A percentile compares a stretch with the other conserved stretches of the same genome.
Conservation (phyloP, 1,284 basidiomycete genomes). For the Gastroboletus turbinatus region DNA sequence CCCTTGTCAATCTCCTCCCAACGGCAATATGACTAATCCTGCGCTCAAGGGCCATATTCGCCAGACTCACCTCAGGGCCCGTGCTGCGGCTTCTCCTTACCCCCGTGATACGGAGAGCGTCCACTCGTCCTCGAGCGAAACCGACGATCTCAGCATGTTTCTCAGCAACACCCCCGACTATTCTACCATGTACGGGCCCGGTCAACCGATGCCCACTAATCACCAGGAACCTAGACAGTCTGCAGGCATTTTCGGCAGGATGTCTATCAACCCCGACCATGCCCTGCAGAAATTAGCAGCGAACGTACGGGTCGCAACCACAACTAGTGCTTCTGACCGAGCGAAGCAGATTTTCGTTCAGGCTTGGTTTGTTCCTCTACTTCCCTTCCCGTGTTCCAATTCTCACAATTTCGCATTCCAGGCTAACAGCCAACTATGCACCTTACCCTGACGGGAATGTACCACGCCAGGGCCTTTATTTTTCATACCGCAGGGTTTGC, state of each 20-base stretch:
- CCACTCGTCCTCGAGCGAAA: constrained; percentile 81
- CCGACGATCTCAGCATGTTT: constrained; percentile 79
- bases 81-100: constrained; percentile 76
- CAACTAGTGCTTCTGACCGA: constrained; percentile 83
- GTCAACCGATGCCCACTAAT: constrained; percentile 50
- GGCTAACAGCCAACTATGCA: constrained; percentile 84
- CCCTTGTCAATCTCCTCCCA: constrained; percentile 65
- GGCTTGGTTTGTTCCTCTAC: constrained; percentile 61
- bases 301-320: constrained; percentile 83
- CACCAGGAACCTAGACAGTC: constrained; percentile 63
- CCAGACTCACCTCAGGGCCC: constrained; percentile 71
- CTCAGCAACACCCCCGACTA: constrained; percentile 60
- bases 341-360: constrained; percentile 90
- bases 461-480: constrained; percentile 84
- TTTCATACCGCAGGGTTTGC: constrained; percentile 88
- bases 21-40: constrained; percentile 66
- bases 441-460: constrained; percentile 91
- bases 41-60: constrained; percentile 71
- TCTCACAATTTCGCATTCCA: constrained; percentile 35
- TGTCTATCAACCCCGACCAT: constrained; percentile 72
- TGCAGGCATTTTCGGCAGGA: constrained; percentile 66
- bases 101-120: constrained; percentile 80
- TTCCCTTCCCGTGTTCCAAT: constrained; percentile 12
- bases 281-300: constrained; percentile 81
- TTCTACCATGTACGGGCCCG: constrained; percentile 54